Evolutionary conservation across 495 filamentous ascomycete genomes (phyloP).

Genomic region (Lichenothelia convexa): DNA sequence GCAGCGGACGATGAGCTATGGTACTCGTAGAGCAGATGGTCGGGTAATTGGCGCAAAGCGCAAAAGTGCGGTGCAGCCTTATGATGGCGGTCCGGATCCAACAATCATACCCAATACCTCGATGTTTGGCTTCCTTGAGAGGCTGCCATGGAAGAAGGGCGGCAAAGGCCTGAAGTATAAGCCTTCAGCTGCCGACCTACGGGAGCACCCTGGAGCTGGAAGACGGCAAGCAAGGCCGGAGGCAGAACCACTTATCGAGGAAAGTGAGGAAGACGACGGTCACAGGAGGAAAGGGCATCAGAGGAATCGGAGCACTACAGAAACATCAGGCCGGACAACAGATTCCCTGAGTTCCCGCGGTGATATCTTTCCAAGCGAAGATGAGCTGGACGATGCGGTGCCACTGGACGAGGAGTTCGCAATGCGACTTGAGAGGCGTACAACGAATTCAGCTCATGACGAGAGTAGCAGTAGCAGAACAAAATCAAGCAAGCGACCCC

Average conservation of each 20-base stretch:
- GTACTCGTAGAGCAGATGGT: slow-evolving; percentile 34
- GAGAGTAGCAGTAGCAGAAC: slow-evolving; percentile 55
- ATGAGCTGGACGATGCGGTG: slow-evolving; percentile 67
- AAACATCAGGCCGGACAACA: slow-evolving; percentile 62
- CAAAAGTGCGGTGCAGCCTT: slow-evolving; percentile 43
- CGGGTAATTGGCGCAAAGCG: slow-evolving; percentile 23
- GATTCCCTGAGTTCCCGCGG: slow-evolving; percentile 85
- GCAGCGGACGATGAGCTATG: slow-evolving; percentile 78
- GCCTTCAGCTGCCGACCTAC: slow-evolving; percentile 76
- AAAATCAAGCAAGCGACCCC: slow-evolving; percentile 20
- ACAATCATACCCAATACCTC: slow-evolving; percentile 81
- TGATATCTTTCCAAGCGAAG: slow-evolving; percentile 84
- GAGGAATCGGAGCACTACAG: slow-evolving; percentile 60
- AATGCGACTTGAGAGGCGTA: slow-evolving; percentile 50
- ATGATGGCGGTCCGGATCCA: slow-evolving; percentile 50
- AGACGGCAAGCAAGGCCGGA: slow-evolving; percentile 30
- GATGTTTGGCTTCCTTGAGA: slow-evolving; percentile 66
- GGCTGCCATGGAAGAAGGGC: slow-evolving; percentile 73
- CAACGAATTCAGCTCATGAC: slow-evolving; percentile 36
- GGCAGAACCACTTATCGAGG: slow-evolving; percentile 53
- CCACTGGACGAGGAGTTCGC: slow-evolving; percentile 88
- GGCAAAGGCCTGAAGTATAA: slow-evolving; percentile 66
- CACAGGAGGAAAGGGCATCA: slow-evolving; percentile 23
- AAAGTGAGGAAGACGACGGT: slow-evolving; percentile 29
- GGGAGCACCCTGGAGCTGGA: slow-evolving; percentile 56